Percentiles rank a stretch among this genome's conserved stretches.
Conservation (phyloP, 2,329 filamentous ascomycete species). For the Chaetomium sp. region DNA sequence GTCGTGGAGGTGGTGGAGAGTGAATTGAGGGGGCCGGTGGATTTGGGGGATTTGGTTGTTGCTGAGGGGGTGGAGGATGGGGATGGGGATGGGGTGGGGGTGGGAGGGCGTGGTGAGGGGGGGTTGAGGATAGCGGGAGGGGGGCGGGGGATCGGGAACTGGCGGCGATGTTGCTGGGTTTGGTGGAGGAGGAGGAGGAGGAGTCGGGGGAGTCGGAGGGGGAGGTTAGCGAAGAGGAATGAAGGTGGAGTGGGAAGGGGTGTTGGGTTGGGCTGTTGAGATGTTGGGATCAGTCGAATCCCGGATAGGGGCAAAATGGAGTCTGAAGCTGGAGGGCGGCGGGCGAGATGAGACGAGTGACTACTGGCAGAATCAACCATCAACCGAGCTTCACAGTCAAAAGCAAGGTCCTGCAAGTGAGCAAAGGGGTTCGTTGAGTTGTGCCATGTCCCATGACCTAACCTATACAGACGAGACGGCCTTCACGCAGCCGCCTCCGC, state of each 20-base stretch:
- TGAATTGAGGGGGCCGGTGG: conserved; percentile 27
- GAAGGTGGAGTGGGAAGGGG: not conserved
- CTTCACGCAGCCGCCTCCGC: too few relatives aligned
- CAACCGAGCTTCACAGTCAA: not conserved
- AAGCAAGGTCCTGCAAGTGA: not conserved
- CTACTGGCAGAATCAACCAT: not conserved
- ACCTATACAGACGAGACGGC: not conserved
- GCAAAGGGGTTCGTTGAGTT: not conserved
- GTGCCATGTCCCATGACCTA: not conserved
- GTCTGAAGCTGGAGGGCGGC: not conserved
- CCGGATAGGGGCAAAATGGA: not conserved
- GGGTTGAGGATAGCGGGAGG: not conserved
- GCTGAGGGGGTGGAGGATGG: conserved; percentile 18
- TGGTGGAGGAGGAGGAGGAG: conserved; percentile 12
- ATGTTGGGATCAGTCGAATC: not conserved
- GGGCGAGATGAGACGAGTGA: not conserved
- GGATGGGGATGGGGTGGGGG: not conserved
- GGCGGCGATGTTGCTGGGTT: not conserved
- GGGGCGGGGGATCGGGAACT: not conserved
- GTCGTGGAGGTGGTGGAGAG: conserved; percentile 22
- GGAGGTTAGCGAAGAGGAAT: conserved; percentile 21
- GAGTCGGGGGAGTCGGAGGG: conserved; percentile 8
- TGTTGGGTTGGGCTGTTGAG: not conserved
- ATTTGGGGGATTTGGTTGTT: conserved; percentile 31
- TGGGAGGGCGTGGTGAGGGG: not conserved